These are phyloP conservation scores for Alternaria ethzedia DNA, from an alignment of 2,329 filamentous ascomycete species.

Conservation along the genomic window DNA sequence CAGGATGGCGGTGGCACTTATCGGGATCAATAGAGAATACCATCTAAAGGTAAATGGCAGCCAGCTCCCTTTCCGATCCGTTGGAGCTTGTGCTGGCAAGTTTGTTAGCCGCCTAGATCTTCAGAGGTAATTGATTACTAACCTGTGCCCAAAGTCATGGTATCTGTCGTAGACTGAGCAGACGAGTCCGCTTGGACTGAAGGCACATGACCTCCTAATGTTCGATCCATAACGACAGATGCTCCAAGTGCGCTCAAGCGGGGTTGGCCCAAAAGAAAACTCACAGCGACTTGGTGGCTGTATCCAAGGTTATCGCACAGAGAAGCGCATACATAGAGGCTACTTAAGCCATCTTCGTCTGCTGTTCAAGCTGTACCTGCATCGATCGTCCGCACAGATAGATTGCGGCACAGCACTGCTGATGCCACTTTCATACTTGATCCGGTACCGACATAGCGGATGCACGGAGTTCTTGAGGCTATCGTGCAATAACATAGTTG, in stretches of 20 bases:
- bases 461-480: background rate
- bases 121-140: background rate
- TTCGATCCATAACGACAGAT: background rate
- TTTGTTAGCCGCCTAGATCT: background rate
- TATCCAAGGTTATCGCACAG: background rate
- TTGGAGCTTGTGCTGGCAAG: background rate
- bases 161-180: background rate
- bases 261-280: background rate
- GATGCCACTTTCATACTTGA: background rate
- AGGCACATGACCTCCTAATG: background rate
- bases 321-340: background rate
- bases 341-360: background rate
- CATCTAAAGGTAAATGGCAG: background rate
- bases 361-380: background rate
- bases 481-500: slow-evolving; percentile 7
- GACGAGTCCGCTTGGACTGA: background rate
- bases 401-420: background rate
- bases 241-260: background rate
- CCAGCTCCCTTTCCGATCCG: background rate
- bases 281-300: background rate
- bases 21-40: background rate
- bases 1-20: background rate
- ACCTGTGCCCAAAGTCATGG: background rate
- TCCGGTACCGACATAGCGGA: background rate
- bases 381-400: background rate